Conservation (phyloP, 306 rosid genomes). For the Echinosophora koreensis region DNA sequence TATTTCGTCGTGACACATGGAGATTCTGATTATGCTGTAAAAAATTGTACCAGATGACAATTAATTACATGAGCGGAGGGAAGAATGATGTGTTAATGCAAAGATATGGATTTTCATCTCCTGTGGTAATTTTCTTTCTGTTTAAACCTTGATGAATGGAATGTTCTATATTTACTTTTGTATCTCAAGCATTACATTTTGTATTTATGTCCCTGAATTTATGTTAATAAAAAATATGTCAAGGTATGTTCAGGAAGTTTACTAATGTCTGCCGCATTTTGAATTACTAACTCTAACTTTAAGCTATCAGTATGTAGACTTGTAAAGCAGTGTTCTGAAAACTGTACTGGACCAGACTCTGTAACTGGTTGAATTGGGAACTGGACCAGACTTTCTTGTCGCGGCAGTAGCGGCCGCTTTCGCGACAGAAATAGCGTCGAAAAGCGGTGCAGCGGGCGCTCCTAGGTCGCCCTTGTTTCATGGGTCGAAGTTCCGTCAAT, state of each 20-base stretch:
- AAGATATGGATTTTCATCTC: constrained; percentile 92
- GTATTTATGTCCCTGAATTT: not conserved
- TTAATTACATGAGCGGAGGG: constrained; percentile 75
- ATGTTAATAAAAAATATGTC: not conserved
- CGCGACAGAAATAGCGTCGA: too few species aligned
- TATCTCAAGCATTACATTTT: too few species aligned
- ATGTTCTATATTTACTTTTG: not conserved
- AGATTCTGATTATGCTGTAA: constrained; percentile 51
- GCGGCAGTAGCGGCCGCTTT: too few species aligned
- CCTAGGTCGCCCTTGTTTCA: too few species aligned
- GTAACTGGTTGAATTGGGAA: not conserved
- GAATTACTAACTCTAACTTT: not conserved
- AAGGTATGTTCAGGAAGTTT: not conserved
- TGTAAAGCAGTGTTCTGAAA: not conserved
- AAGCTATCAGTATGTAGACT: not conserved
- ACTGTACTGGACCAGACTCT: not conserved
- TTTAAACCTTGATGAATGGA: constrained; percentile 20
- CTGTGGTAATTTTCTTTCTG: constrained; percentile 69
- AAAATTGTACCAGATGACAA: constrained; percentile 77
- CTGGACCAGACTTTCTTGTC: not conserved
- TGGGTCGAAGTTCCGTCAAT: too few species aligned
- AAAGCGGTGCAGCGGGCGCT: too few species aligned
- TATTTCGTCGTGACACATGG: constrained; percentile 36
- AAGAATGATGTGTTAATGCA: constrained; percentile 74
- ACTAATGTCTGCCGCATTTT: not conserved